Base-by-base conservation (phyloP, 1,139 yeast genomes). In the Debaryomyces udenii region DNA sequence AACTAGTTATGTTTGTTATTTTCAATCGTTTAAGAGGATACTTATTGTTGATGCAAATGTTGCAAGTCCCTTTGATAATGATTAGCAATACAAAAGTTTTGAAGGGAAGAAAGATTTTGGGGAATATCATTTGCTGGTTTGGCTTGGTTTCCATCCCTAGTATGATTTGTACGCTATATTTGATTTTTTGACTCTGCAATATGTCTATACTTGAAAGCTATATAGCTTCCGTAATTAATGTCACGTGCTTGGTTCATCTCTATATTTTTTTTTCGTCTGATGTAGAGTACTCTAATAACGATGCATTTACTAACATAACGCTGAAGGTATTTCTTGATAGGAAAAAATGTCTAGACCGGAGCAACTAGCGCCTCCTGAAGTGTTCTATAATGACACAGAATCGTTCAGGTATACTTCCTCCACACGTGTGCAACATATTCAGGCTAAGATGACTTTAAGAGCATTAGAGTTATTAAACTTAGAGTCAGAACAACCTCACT, bases 371-470 rank as follows among this genome's bases (percentile, higher is more conserved):
- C 99, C 99, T 27, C 98, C 99, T 33, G 99, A 93, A 69, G 79
- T 91, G 51, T 94, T 90, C 61, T 93, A 93, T 62, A 86, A 90
- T 70, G 98, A 91, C 45, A 66, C 80, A 1, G 99, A 93, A 64
- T 86, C 98, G 0, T 73, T 76, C 55, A 93, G 93, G 60, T 93
- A 93, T 63, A 91, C 99, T 0, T 76, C 86, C 1, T 87, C 96
- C 7, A 85, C 96, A 2, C 93, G 99, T 74, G 96, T 93, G 39
- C 99, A 93, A 67, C 96, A 89, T 59, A 93, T 93, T 53, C 99
- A 93, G 64, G 98, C 98, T 1, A 86, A 88, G 59, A 93, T 93
- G 99, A 90, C 99, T 0, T 74, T 91, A 39, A 76, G 99, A 54
- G 96, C 99, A 0, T 70, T 93, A 41, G 99, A 93, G 54, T 73